Evolutionary conservation across 805 yeast genomes (phyloP).

Genomic region (Ogataea sp.): DNA sequence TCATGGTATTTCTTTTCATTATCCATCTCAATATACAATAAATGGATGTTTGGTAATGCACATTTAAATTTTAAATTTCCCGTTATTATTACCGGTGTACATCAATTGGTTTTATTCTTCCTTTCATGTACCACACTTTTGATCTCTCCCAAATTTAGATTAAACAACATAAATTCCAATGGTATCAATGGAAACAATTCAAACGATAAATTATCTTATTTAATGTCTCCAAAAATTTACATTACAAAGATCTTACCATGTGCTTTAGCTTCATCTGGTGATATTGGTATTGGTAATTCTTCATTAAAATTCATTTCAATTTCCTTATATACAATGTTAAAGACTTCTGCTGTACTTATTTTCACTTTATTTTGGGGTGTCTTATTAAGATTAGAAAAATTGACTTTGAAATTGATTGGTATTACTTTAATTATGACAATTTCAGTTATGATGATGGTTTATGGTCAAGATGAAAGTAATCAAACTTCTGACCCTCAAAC

Average conservation of each 20-base stretch:
- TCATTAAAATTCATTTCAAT: constrained; percentile 69
- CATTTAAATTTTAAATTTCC: constrained; percentile 74
- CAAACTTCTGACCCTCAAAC: constrained; percentile 4
- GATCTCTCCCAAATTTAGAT: constrained; percentile 37
- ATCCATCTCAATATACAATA: constrained; percentile 68
- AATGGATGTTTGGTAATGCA: constrained; percentile 90
- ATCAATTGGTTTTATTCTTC: constrained; percentile 59
- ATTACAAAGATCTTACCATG: constrained; percentile 62
- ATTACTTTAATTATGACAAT: constrained; percentile 69
- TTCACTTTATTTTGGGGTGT: constrained; percentile 83
- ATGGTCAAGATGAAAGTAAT: constrained; percentile 19
- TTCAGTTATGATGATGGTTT: constrained; percentile 86
- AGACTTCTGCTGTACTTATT: constrained; percentile 66
- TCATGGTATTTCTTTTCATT: constrained; percentile 62
- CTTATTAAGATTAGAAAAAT: constrained; percentile 62
- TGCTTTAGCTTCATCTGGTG: constrained; percentile 80
- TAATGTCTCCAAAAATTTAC: constrained; percentile 30
- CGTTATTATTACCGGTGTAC: constrained; percentile 68
- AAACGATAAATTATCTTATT: constrained; percentile 8
- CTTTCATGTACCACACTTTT: constrained; percentile 39
- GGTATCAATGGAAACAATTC: constrained; percentile 7
- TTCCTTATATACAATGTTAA: constrained; percentile 81
- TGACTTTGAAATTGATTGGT: constrained; percentile 52
- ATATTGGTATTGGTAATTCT: constrained; percentile 81
- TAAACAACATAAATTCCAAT: constrained; percentile 15